A percentile compares a stretch with the other conserved stretches of the same genome.
phyloP scores from a whole-genome alignment of 768 basidiomycete species.

The Tylopilus rubrobrunneus region DNA sequence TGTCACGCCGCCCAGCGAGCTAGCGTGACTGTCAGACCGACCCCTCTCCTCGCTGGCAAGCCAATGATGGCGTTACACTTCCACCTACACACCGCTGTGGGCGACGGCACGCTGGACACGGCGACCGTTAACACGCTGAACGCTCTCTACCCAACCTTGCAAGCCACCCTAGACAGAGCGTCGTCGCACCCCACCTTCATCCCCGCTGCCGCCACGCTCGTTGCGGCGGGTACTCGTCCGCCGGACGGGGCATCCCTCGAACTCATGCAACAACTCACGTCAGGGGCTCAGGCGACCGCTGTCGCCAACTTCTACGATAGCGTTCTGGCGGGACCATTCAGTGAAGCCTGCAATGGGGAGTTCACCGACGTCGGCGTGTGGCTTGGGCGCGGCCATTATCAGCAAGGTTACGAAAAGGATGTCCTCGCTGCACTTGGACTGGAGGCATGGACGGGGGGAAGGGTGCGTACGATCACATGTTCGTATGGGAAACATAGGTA shows the following conservation, averaged over 20 bases:
- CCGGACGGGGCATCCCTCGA: conserved; percentile 1
- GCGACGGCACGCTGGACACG: background rate
- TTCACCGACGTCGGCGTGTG: conserved; percentile 50
- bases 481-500: conserved; percentile 3
- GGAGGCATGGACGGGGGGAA: conserved; percentile 19
- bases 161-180: background rate
- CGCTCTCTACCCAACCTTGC: background rate
- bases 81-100: background rate
- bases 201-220: conserved; percentile 8
- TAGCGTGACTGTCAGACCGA: no score
- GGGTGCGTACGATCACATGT: background rate
- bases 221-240: conserved; percentile 5
- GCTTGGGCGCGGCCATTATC: conserved; percentile 42
- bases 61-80: no score
- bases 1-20: no score
- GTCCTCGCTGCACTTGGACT: conserved; percentile 35
- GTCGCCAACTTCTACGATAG: conserved; percentile 41
- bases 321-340: conserved; percentile 48
- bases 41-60: no score
- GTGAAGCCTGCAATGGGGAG: conserved; percentile 49
- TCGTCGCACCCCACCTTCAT: conserved; percentile 14
- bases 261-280: conserved; percentile 31
- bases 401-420: conserved; percentile 25
- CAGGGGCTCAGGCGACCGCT: conserved; percentile 38
- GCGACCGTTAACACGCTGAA: conserved; percentile 9